Evolutionary conservation across 2,329 filamentous ascomycete genomes (phyloP), one percentile per base, ranked within the genome.

Genomic region (Colletotrichum sp.): DNA sequence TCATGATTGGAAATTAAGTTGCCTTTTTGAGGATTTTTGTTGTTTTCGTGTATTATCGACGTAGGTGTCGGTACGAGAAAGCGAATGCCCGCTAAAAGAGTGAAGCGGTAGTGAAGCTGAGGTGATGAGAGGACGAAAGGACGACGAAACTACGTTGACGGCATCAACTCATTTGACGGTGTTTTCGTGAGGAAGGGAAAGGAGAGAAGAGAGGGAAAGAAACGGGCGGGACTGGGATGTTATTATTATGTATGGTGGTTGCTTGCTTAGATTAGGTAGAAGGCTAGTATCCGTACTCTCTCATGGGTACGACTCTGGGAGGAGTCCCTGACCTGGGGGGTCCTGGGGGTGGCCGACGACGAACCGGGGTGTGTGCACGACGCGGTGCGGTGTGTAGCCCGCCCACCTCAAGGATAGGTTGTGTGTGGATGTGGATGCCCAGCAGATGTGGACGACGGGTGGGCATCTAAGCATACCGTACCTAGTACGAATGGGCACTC

Each of bases 11-110:
- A 73, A 80, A 73, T 80, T 83, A 80, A 80, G 83, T 82, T 79
- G 79, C 78, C 80, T 78, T 70, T 77, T 78, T 76, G 70, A 72
- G 72, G 68, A 75, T 70, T 78, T 81, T 79, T 80, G 79, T 80
- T 52, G 43, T 52, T 52, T 52, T 52, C 43, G 77, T 80, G 75
- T 80, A 79, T 80, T 80, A 79, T 81, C 75, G 72, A 78, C 74
- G 43, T 75, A 32, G 26, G 38, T 71, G 81, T 84, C 73, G 70
- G 56, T 38, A 58, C 70, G 34, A 24, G 26, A 48, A 75, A 94
- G 94, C 87, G 93, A 94, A 88, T 92, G 93, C 91, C 94, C 94
- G 94, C 94, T 96, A 88, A 96, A 95, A 85, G 94, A 95, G 92
- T 95, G 94, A 95, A 95, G 93, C 93, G 93, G 93, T 93, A 82